Evolutionary conservation across 345 rosid species (phyloP).

Genomic region (Firmiana major): DNA sequence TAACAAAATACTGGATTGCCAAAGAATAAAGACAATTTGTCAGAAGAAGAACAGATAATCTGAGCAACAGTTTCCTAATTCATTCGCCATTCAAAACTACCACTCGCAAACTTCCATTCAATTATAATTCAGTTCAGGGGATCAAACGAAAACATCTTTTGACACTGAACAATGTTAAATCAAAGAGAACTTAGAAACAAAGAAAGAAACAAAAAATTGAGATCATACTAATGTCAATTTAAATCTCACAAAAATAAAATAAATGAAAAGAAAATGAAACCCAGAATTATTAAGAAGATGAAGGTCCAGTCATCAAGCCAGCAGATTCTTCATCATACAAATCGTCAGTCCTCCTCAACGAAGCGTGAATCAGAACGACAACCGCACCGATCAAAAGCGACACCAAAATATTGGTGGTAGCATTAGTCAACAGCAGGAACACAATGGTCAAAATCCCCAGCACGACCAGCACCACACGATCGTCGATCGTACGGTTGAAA

Average conservation of each 20-base stretch:
- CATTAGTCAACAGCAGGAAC: slow-evolving; percentile 63
- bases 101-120: not conserved
- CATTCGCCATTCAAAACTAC: not conserved
- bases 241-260: not conserved
- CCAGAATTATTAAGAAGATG: slow-evolving; percentile 25
- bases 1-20: not conserved
- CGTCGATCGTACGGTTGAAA: slow-evolving; percentile 51
- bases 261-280: not conserved
- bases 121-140: not conserved
- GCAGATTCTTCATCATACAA: slow-evolving; percentile 61
- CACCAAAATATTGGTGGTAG: slow-evolving; percentile 50
- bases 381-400: slow-evolving; percentile 52
- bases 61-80: not conserved
- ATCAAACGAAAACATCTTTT: not conserved
- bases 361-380: slow-evolving; percentile 55
- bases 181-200: not conserved
- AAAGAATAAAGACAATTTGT: not conserved
- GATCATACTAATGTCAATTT: not conserved
- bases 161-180: not conserved
- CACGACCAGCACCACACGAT: slow-evolving; percentile 48
- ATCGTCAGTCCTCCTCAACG: slow-evolving; percentile 59
- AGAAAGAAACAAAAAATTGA: no score
- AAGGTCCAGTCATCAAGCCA: slow-evolving; percentile 34
- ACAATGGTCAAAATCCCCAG: slow-evolving; percentile 52
- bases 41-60: not conserved